These are phyloP conservation scores for Mortierella sp. DNA, from an alignment of 371 early-diverging fungal genomes.

Conservation along the genomic window DNA sequence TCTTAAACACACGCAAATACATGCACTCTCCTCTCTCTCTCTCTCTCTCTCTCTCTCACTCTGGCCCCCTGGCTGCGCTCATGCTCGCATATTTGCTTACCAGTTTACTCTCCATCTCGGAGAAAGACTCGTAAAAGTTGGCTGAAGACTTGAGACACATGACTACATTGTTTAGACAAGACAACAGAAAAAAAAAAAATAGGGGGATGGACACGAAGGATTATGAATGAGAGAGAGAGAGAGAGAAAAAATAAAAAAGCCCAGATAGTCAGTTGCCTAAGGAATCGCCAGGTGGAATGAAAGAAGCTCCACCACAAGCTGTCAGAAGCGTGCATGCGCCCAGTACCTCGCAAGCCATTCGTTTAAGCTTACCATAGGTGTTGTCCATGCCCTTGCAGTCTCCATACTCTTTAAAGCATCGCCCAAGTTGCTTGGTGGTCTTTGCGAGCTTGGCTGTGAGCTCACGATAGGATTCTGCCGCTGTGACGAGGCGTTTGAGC, in stretches of 20 bases:
- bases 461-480: constrained; percentile 47
- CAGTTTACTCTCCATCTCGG: constrained; percentile 52
- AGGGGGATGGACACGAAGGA: constrained; percentile 4
- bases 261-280: background rate
- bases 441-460: constrained; percentile 40
- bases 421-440: constrained; percentile 46
- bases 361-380: constrained; percentile 33
- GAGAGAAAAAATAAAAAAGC: background rate
- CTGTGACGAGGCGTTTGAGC: constrained; percentile 44
- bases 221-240: background rate
- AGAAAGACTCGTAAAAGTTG: constrained; percentile 52
- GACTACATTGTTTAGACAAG: constrained; percentile 21
- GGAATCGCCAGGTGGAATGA: background rate
- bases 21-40: too few species aligned
- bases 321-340: too few species aligned
- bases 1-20: too few species aligned
- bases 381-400: constrained; percentile 52
- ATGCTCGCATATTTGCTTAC: constrained; percentile 12
- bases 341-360: background rate
- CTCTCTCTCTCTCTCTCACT: too few species aligned
- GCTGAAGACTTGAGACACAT: constrained; percentile 55
- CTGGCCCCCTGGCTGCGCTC: background rate
- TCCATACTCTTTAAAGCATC: constrained; percentile 48
- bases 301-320: too few species aligned
- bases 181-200: constrained; percentile 6